phyloP scores from a whole-genome alignment of 1,284 basidiomycete genomes.

The Athelia psychrophila region DNA sequence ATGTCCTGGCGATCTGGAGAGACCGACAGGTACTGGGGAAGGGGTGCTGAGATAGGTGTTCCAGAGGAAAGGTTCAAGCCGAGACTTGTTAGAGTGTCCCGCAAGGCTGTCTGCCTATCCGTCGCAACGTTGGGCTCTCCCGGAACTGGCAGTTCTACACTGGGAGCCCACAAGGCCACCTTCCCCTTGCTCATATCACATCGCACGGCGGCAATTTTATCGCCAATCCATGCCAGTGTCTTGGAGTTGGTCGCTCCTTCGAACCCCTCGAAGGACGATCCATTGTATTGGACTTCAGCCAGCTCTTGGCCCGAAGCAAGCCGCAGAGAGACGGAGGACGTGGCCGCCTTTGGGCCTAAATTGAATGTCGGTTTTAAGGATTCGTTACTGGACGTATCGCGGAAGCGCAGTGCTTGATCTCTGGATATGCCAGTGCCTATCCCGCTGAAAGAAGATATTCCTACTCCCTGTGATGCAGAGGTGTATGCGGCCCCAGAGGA shows the following conservation, averaged over 20 bases:
- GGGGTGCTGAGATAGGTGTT: constrained; percentile 30
- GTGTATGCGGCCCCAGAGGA: constrained; percentile 58
- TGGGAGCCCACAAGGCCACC: background rate
- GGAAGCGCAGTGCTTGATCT: background rate
- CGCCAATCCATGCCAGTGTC: background rate
- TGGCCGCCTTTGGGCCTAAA: background rate
- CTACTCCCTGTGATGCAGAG: constrained; percentile 33
- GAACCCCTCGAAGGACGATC: background rate
- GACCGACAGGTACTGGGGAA: constrained; percentile 53
- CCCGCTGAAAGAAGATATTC: constrained; percentile 39
- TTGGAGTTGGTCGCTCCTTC: background rate
- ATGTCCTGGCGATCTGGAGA: constrained; percentile 33
- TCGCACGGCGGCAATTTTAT: background rate
- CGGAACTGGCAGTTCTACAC: background rate
- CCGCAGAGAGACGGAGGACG: background rate
- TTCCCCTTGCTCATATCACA: background rate
- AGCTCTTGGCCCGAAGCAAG: background rate
- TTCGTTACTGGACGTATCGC: background rate
- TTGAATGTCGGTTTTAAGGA: background rate
- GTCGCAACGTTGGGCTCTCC: constrained; percentile 34
- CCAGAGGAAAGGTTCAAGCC: constrained; percentile 42
- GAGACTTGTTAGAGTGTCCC: constrained; percentile 40
- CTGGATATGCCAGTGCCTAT: constrained; percentile 38
- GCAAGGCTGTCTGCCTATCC: constrained; percentile 37
- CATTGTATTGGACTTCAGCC: background rate